phyloP scores from a whole-genome alignment of 1,284 basidiomycete genomes.

The Uromyces viciae-fabae region DNA sequence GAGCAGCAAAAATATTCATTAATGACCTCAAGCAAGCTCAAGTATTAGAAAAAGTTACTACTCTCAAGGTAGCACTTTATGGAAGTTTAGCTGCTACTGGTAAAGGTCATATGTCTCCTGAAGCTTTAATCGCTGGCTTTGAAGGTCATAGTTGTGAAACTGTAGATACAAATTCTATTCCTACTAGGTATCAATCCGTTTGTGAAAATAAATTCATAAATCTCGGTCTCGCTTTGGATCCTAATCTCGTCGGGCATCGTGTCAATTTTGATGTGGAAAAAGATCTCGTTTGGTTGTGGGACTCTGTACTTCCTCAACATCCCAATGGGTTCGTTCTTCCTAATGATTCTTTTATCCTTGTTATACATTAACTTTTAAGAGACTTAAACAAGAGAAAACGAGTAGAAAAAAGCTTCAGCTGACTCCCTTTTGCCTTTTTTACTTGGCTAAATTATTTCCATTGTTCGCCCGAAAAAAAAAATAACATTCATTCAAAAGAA shows the following conservation, averaged over 20 bases:
- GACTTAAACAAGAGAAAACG: too few relatives aligned
- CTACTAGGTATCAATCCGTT: conserved; percentile 34
- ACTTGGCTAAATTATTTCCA: conserved; percentile 4
- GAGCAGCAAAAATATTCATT: conserved; percentile 54
- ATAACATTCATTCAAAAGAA: too few relatives aligned
- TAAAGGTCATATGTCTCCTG: conserved; percentile 54
- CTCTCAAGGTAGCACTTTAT: conserved; percentile 54
- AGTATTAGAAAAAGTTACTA: conserved; percentile 50
- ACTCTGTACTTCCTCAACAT: conserved; percentile 58
- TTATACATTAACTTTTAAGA: conserved; percentile 3
- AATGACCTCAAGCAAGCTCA: conserved; percentile 51
- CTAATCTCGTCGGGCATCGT: conserved; percentile 8
- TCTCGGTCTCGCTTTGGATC: conserved; percentile 27
- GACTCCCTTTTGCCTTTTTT: too few relatives aligned
- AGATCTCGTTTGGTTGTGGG: conserved; percentile 89
- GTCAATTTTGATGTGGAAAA: conserved; percentile 72
- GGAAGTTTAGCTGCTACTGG: conserved; percentile 53
- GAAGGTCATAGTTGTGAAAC: conserved; percentile 55
- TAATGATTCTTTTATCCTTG: background rate
- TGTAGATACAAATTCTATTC: conserved; percentile 51
- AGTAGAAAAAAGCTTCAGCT: too few relatives aligned
- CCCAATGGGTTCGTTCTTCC: conserved; percentile 50
- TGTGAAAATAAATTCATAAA: conserved; percentile 37
- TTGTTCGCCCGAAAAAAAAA: too few relatives aligned
- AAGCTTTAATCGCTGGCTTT: conserved; percentile 53